phyloP scores from a whole-genome alignment of 352 stramenopile species.

The Plasmopara viticola region DNA sequence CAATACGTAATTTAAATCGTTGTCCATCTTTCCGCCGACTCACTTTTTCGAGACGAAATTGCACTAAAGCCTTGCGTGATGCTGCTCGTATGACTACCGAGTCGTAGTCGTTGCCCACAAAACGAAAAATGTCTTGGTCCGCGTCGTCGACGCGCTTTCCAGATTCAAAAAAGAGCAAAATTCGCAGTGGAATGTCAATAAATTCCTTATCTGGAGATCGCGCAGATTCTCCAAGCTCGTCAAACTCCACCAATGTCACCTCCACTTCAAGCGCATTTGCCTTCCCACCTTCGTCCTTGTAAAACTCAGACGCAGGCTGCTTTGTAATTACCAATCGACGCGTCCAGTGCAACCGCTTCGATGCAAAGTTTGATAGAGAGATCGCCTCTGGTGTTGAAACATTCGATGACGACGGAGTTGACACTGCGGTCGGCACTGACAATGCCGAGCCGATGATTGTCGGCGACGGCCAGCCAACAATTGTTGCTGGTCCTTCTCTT shows the following conservation, averaged over 20 bases:
- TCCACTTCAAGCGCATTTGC: constrained; percentile 75
- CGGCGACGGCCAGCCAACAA: constrained; percentile 18
- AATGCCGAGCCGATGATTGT: constrained; percentile 17
- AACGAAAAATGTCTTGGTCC: constrained; percentile 84
- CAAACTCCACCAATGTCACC: constrained; percentile 77
- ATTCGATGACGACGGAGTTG: constrained; percentile 6
- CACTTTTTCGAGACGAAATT: constrained; percentile 83
- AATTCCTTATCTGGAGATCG: constrained; percentile 68
- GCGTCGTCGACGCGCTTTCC: constrained; percentile 78
- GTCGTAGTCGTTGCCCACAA: constrained; percentile 83
- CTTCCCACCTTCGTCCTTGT: constrained; percentile 86
- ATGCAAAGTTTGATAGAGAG: constrained; percentile 3
- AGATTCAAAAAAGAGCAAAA: constrained; percentile 80
- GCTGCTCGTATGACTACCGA: constrained; percentile 64
- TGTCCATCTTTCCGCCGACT: constrained; percentile 80
- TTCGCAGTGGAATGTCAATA: constrained; percentile 71
- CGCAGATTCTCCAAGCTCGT: constrained; percentile 54
- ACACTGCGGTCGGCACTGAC: constrained; percentile 11
- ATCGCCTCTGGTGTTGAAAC: constrained; percentile 8
- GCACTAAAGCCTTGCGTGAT: constrained; percentile 57
- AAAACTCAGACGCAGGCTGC: constrained; percentile 80
- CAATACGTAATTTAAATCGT: constrained; percentile 78
- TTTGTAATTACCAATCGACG: constrained; percentile 79
- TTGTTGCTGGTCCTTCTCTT: constrained; percentile 1
- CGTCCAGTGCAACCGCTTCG: constrained; percentile 51